Evolutionary conservation across 768 basidiomycete species (phyloP).

Genomic region (Nidularia pulvinata): DNA sequence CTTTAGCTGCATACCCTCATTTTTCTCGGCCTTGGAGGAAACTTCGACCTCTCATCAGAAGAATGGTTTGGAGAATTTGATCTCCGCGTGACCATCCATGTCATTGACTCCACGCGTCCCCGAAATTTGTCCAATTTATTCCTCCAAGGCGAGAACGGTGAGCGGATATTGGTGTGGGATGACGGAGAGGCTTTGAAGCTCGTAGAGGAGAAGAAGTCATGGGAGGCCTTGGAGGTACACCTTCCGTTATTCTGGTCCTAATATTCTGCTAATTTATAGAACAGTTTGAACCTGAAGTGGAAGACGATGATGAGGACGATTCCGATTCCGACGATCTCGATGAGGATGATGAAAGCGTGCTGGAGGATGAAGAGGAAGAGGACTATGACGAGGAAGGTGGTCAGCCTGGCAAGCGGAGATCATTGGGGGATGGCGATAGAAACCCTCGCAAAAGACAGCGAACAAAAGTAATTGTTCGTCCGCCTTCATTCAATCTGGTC

Average conservation of each 20-base stretch:
- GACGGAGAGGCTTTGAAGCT: constrained; percentile 80
- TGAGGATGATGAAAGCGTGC: constrained; percentile 42
- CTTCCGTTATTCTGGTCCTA: neutral
- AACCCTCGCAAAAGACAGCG: constrained; percentile 58
- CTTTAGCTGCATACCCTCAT: constrained; percentile 89
- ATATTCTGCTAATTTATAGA: too few relatives aligned
- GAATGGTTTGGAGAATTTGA: constrained; percentile 80
- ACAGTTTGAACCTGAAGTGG: constrained; percentile 61
- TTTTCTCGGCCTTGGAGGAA: constrained; percentile 89
- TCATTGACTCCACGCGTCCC: constrained; percentile 94
- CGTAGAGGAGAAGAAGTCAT: constrained; percentile 74
- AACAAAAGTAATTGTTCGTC: constrained; percentile 30
- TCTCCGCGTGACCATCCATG: constrained; percentile 71
- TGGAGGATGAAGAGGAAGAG: too few relatives aligned
- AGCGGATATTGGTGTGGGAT: constrained; percentile 90
- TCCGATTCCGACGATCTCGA: constrained; percentile 45
- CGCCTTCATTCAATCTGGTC: neutral
- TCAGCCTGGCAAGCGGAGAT: constrained; percentile 50
- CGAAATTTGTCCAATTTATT: constrained; percentile 89
- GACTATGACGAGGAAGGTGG: constrained; percentile 40
- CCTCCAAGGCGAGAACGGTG: constrained; percentile 60
- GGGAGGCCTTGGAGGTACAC: constrained; percentile 65
- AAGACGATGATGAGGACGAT: constrained; percentile 52
- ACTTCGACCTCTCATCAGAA: constrained; percentile 76
- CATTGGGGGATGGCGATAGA: constrained; percentile 31